Evolutionary conservation across 176 grass and related monocot genomes (phyloP).

Genomic region (Poa pratensis): DNA sequence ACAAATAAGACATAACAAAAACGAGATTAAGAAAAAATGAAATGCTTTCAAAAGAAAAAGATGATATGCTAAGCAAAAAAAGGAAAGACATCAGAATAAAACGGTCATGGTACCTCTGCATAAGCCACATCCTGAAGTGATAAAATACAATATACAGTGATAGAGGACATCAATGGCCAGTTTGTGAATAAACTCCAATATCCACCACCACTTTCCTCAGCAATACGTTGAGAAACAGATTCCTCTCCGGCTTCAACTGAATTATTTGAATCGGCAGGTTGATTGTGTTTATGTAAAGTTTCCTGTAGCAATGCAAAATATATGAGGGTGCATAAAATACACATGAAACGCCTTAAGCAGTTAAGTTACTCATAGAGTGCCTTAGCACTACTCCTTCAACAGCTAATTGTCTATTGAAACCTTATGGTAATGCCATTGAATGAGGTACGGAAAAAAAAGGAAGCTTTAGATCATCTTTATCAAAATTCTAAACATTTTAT

Average conservation of each 20-base stretch:
- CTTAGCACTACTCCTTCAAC: neutral
- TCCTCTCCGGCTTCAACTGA: conserved; percentile 56
- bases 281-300: conserved; percentile 83
- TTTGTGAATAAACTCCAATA: conserved; percentile 75
- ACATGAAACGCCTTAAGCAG: neutral
- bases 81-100: conserved; percentile 30
- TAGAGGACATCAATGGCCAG: conserved; percentile 85
- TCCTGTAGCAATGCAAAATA: conserved; percentile 51
- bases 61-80: conserved; percentile 14
- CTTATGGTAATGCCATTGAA: neutral
- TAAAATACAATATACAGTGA: conserved; percentile 85
- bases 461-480: neutral
- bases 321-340: neutral
- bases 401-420: neutral
- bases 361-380: conserved; percentile 1
- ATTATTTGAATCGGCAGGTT: conserved; percentile 40
- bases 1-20: neutral
- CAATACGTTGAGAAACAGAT: conserved; percentile 43
- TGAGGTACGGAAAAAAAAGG: neutral
- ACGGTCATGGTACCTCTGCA: conserved; percentile 63
- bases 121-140: conserved; percentile 96
- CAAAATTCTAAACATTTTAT: conserved; percentile 11
- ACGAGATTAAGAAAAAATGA: conserved; percentile 6
- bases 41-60: neutral
- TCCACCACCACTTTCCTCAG: conserved; percentile 45